Evolutionary conservation across 2,329 filamentous ascomycete species (phyloP).

Genomic region (Rhexocercosporidium sp.): DNA sequence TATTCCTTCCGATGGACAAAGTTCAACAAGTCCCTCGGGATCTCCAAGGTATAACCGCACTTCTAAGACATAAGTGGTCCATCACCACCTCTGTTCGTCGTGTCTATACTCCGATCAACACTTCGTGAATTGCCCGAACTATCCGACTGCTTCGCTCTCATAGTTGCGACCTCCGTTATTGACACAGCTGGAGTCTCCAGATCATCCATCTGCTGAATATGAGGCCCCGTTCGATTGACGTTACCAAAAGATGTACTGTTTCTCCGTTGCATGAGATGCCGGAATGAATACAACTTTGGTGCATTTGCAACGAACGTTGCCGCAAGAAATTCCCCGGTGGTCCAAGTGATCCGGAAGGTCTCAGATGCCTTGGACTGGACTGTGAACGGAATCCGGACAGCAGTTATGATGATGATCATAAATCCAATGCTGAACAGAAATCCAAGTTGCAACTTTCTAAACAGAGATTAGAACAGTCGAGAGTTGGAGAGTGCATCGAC

Average conservation of each 20-base stretch:
- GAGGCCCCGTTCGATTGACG: background rate
- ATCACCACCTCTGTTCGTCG: background rate
- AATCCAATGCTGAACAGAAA: conserved; percentile 21
- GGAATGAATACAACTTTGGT: conserved; percentile 15
- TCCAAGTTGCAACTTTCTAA: conserved; percentile 17
- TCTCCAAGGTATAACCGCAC: background rate
- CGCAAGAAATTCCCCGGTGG: conserved; percentile 24
- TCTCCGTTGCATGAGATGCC: conserved; percentile 4
- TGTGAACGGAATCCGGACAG: conserved; percentile 25
- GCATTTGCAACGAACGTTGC: conserved; percentile 29
- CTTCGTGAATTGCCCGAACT: conserved; percentile 1
- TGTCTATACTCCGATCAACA: background rate
- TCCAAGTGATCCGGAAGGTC: conserved; percentile 24
- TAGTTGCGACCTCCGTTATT: conserved; percentile 7
- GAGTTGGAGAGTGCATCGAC: background rate
- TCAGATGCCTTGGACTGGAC: conserved; percentile 17
- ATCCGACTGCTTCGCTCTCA: background rate
- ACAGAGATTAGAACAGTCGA: background rate
- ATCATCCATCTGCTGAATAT: conserved; percentile 9
- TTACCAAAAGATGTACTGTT: conserved; percentile 8
- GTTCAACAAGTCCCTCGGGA: background rate
- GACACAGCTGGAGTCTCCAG: conserved; percentile 8
- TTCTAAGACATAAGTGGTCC: background rate
- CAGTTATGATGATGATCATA: conserved; percentile 25
- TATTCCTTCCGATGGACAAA: no score